Percentiles rank a stretch among this genome's conserved stretches.
phyloP scores from a whole-genome alignment of 2,329 filamentous ascomycete species.

The Ophiostoma pallidulum region DNA sequence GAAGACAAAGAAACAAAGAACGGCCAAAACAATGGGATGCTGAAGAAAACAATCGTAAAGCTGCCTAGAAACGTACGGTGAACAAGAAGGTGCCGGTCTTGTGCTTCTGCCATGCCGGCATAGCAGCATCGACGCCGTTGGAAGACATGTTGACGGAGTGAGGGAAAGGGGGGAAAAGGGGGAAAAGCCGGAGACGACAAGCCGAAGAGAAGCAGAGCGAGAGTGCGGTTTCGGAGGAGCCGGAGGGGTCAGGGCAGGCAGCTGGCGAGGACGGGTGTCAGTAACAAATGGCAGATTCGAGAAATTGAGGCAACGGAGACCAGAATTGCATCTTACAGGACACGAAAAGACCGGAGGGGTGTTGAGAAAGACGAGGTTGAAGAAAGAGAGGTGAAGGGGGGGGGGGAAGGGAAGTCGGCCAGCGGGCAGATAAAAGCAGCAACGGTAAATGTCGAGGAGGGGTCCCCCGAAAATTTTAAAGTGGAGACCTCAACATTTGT shows the following conservation, averaged over 20 bases:
- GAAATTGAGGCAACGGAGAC: no score
- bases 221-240: constrained; percentile 5
- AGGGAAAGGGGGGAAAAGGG: not conserved
- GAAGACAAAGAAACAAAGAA: no score
- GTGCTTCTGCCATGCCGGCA: constrained; percentile 35
- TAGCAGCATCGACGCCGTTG: constrained; percentile 23
- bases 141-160: constrained; percentile 26
- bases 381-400: not conserved
- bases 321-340: no score
- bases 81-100: constrained; percentile 71
- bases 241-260: not conserved
- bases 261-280: not conserved
- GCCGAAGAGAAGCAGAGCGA: no score
- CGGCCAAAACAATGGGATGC: no score
- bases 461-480: constrained; percentile 11
- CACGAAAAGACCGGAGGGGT: not conserved
- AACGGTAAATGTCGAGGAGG: constrained; percentile 5
- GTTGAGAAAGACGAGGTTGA: not conserved
- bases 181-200: no score
- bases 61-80: constrained; percentile 55
- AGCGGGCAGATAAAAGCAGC: not conserved
- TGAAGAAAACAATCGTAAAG: no score
- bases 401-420: not conserved
- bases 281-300: no score
- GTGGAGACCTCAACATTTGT: not conserved